Evolutionary conservation across 2,329 filamentous ascomycete genomes (phyloP), one percentile per base, ranked within the genome.

Genomic region (Aspergillus tamarii): DNA sequence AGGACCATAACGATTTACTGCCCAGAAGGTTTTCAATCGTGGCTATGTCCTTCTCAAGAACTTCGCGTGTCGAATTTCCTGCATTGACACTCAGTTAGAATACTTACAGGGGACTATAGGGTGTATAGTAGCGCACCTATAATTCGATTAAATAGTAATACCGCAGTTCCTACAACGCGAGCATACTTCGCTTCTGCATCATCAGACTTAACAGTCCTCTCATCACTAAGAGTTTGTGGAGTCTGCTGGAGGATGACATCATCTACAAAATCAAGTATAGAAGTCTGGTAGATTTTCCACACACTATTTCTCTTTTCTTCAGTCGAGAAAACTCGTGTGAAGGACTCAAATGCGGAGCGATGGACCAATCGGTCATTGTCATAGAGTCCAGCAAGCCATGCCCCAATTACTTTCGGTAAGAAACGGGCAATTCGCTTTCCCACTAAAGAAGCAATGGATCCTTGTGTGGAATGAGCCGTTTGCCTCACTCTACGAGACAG

Each of bases 351-450:
- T 2, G 94, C 93, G n/a, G 92, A 88, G 62, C 89, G 88, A 9
- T 91, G 84, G 16, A 93, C 93, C 21, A 85, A 84, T 61, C 89
- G 88, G 74, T 99, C 94, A 68, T 87, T 90, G 76, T 99, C 95
- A 74, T 93, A 96, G 1, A 91, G 86, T 1, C 94, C 95, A 9
- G 92, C 91, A 14, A 98, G 85, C 95, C 96, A 99, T n/a, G 92
- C 85, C 11, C 91, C 93, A 53, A 96, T 89, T 41, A 96, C 84
- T 64, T 86, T 88, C 14, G 92, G 88, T 66, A 99, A 84, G 70
- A 90, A 85, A 67, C 87, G 91, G 66, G 92, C 93, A 80, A 97
- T 92, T 65, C 93, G 88, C 82, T 95, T 96, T 56, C 93, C 91
- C 59, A 83, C 83, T 32, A 84, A 81, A 9, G 79, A 78, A 50